Conservation (phyloP, 495 filamentous ascomycete species). For the Penicillium herquei region DNA sequence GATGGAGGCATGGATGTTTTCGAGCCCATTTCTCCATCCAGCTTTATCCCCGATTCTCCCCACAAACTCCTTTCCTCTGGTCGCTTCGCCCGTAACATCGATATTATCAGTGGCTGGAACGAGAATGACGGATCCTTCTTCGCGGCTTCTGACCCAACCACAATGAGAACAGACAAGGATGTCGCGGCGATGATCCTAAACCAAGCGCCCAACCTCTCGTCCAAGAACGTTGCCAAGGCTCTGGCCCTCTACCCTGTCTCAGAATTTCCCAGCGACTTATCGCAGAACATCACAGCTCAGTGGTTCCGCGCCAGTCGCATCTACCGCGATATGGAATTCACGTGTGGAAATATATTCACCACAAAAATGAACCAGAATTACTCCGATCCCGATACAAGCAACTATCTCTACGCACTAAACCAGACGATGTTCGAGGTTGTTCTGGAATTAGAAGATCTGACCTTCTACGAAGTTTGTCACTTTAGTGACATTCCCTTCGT, state of each 20-base stretch:
- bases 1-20: constrained; percentile 7
- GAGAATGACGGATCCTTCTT: constrained; percentile 13
- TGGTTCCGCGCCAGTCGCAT: constrained; percentile 14
- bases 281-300: constrained; percentile 6
- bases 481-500: constrained; percentile 18
- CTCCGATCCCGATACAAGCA: constrained; percentile 5
- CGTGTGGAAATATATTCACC: constrained; percentile 6
- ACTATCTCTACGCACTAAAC: constrained; percentile 14
- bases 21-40: constrained; percentile 6
- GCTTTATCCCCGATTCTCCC: constrained; percentile 14
- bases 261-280: background rate
- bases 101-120: constrained; percentile 13
- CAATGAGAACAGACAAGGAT: background rate
- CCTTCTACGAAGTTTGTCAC: constrained; percentile 9
- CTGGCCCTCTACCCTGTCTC: constrained; percentile 12
- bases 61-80: constrained; percentile 10
- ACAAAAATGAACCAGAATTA: constrained; percentile 14
- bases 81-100: constrained; percentile 14
- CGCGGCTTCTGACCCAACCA: constrained; percentile 3
- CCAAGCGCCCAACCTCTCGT: constrained; percentile 1
- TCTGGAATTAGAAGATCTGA: background rate
- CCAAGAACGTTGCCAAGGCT: constrained; percentile 5
- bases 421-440: constrained; percentile 11
- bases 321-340: constrained; percentile 5
- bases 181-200: background rate